phyloP scores from a whole-genome alignment of 2,329 filamentous ascomycete genomes.

The Penicillium sp. region DNA sequence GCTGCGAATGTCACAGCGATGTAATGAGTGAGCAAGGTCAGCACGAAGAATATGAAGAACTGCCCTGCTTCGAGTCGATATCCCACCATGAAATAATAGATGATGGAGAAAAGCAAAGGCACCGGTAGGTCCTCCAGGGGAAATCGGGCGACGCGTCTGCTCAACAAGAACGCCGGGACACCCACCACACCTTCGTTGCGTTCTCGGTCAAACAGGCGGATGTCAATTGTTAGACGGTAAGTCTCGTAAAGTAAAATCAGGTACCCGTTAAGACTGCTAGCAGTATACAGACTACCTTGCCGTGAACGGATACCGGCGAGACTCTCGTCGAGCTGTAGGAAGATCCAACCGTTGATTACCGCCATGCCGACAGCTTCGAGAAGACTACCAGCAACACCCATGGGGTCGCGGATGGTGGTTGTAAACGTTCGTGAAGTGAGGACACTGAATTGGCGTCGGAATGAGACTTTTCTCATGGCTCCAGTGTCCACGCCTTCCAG shows the following conservation, averaged over 20 bases:
- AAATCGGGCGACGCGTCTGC: slow-evolving; percentile 67
- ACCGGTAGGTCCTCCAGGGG: slow-evolving; percentile 73
- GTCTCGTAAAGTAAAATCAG: slow-evolving; percentile 75
- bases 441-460: slow-evolving; percentile 64
- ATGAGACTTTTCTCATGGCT: slow-evolving; percentile 52
- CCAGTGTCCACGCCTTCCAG: slow-evolving; percentile 2
- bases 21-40: slow-evolving; percentile 71
- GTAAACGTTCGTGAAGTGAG: slow-evolving; percentile 69
- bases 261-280: slow-evolving; percentile 72
- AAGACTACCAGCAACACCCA: slow-evolving; percentile 71
- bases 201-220: slow-evolving; percentile 75
- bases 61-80: slow-evolving; percentile 64
- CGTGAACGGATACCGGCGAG: slow-evolving; percentile 72
- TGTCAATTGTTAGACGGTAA: slow-evolving; percentile 73
- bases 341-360: slow-evolving; percentile 72
- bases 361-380: slow-evolving; percentile 71
- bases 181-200: slow-evolving; percentile 71
- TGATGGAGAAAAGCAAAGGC: slow-evolving; percentile 68
- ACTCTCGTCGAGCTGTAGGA: slow-evolving; percentile 64
- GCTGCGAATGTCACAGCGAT: slow-evolving; percentile 72
- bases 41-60: slow-evolving; percentile 72
- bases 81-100: slow-evolving; percentile 78
- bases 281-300: slow-evolving; percentile 71
- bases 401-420: slow-evolving; percentile 73
- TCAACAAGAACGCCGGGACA: slow-evolving; percentile 69